Base-by-base conservation (phyloP, 2,329 filamentous ascomycete genomes). In the Fusarium lyarnte region DNA sequence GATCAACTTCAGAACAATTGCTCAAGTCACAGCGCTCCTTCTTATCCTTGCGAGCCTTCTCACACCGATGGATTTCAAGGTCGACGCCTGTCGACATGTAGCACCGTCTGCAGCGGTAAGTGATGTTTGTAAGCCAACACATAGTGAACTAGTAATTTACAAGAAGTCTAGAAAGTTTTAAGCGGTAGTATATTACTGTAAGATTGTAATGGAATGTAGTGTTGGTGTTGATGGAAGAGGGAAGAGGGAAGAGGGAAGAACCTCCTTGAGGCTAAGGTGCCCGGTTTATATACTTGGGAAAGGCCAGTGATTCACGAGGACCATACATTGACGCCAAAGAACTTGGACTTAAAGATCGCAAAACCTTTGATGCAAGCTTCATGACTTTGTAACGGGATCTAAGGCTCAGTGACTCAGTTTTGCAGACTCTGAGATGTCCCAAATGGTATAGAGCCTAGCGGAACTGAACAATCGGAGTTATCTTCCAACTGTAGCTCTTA, bases 301-400 rank as follows among this genome's bases (percentile, higher is more conserved):
- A 8, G 3, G n/a, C 3, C 16, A 33, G 29, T 14, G 29, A 33
- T 19, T 49, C 29, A 14, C 16, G 5, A 10, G n/a, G 8, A 10
- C 1, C 14, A 14, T 19, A 9, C 1, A 3, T 19, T 2, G 16
- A 19, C 8, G 17, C 17, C 16, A 33, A 0, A 5, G 7, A 5
- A 0, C 2, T 23, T 14, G 3, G 8, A 4, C 2, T 17, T 33
- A 19, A 3, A 31, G 31, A 13, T 11, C 12, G 12, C 12, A 31
- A 31, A 3, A 12, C 3, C 13, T 31, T 12, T 31, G 13, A 31
- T 31, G 12, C 11, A 31, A 12, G 11, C 12, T 31, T 31, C 31
- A 31, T 23, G 3, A 3, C 7, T 17, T 17, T 12, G 6, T 10
- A 7, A 14, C 29, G 23, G 11, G 1, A 6, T 6, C 23, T 23